Conservation (phyloP, 2,329 filamentous ascomycete genomes). For the Nothophoma quercina region DNA sequence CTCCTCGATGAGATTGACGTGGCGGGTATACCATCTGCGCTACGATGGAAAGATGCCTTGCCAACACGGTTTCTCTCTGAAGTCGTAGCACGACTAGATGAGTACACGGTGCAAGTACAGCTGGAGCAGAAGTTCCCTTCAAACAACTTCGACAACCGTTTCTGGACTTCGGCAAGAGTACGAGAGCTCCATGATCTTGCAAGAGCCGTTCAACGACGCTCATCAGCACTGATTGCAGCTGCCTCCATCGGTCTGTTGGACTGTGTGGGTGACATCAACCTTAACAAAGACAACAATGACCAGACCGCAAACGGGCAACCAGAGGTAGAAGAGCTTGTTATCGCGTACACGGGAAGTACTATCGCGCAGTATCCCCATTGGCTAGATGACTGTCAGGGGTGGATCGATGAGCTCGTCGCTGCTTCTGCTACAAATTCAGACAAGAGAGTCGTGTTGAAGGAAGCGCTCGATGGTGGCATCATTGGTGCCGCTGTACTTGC, state of each 20-base stretch:
- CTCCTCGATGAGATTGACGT: conserved; percentile 29
- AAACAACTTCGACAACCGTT: conserved; percentile 34
- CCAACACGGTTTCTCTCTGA: conserved; percentile 78
- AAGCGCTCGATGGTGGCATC: conserved; percentile 63
- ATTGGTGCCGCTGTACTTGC: conserved; percentile 64
- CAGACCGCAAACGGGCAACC: conserved; percentile 27
- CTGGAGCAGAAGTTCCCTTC: conserved; percentile 65
- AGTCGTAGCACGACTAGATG: conserved; percentile 60
- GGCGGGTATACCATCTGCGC: conserved; percentile 59
- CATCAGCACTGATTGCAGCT: conserved; percentile 76
- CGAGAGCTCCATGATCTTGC: conserved; percentile 70
- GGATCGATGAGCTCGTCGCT: conserved; percentile 66
- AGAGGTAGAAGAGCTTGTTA: conserved; percentile 68
- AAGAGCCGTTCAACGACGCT: conserved; percentile 73
- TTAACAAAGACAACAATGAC: conserved; percentile 25
- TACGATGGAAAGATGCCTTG: conserved; percentile 68
- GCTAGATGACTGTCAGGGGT: conserved; percentile 71
- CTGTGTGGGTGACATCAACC: conserved; percentile 70
- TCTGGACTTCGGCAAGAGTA: conserved; percentile 70
- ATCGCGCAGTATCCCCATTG: conserved; percentile 83
- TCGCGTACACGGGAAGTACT: conserved; percentile 81
- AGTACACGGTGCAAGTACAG: conserved; percentile 45
- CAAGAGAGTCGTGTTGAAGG: conserved; percentile 60
- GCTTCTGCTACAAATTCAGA: conserved; percentile 45
- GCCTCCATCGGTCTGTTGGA: conserved; percentile 74